These are phyloP conservation scores for Calycina herbarum DNA, from an alignment of 2,329 filamentous ascomycete genomes.

Conservation along the genomic window DNA sequence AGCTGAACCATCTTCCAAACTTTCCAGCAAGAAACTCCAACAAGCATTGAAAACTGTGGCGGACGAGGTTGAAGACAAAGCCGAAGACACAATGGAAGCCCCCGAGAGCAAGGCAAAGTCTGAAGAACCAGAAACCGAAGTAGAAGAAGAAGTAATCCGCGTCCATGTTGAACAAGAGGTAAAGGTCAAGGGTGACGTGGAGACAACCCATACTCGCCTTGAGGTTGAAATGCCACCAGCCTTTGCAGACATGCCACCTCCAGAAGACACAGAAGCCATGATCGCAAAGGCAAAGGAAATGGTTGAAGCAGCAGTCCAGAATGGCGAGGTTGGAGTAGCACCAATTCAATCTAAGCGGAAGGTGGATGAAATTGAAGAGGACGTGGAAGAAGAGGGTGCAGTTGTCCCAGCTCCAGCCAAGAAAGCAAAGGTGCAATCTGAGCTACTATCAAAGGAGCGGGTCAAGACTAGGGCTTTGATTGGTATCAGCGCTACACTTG, in stretches of 20 bases:
- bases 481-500: conserved; percentile 82
- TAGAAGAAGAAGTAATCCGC: conserved; percentile 60
- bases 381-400: conserved; percentile 47
- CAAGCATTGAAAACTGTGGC: conserved; percentile 47
- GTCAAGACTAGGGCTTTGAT: conserved; percentile 83
- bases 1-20: conserved; percentile 48
- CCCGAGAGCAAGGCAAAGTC: conserved; percentile 23
- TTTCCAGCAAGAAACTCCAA: conserved; percentile 49
- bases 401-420: conserved; percentile 60
- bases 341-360: conserved; percentile 66
- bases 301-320: conserved; percentile 68
- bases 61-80: conserved; percentile 24
- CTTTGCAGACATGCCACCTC: conserved; percentile 65
- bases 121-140: conserved; percentile 28
- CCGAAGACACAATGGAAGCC: conserved; percentile 5
- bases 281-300: conserved; percentile 84
- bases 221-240: conserved; percentile 73
- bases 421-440: conserved; percentile 73
- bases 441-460: conserved; percentile 74
- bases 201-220: conserved; percentile 71
- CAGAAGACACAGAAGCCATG: conserved; percentile 79
- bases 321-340: conserved; percentile 25
- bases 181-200: conserved; percentile 54
- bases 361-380: conserved; percentile 65
- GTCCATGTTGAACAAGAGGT: conserved; percentile 69